A percentile compares a stretch with the other conserved stretches of the same genome.
phyloP scores from a whole-genome alignment of 2,329 filamentous ascomycete species.

The Achaetomium macrosporum region DNA sequence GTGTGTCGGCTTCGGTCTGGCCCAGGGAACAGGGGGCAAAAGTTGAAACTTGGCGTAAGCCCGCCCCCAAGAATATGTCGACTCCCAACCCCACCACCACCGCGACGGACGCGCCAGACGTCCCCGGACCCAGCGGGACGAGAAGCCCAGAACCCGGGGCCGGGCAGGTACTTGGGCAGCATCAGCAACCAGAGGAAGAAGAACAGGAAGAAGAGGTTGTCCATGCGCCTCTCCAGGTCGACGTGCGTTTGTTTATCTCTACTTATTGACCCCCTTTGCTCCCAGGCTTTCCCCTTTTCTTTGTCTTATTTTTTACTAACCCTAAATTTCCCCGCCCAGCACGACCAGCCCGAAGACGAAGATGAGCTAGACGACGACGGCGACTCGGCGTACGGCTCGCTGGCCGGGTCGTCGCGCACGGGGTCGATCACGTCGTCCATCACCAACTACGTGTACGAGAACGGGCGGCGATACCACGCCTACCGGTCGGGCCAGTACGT shows the following conservation, averaged over 20 bases:
- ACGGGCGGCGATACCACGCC: slow-evolving; percentile 44
- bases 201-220: neutral
- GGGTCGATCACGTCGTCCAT: slow-evolving; percentile 39
- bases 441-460: slow-evolving; percentile 39
- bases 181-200: neutral
- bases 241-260: slow-evolving; percentile 3
- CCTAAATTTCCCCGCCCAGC: too few relatives aligned
- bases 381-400: slow-evolving; percentile 34
- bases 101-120: neutral
- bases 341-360: too few relatives aligned
- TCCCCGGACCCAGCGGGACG: neutral
- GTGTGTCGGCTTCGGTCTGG: too few relatives aligned
- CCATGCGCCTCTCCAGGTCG: slow-evolving; percentile 11
- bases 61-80: neutral
- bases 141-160: neutral
- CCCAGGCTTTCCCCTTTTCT: too few relatives aligned
- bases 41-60: neutral
- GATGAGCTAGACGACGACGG: slow-evolving; percentile 1
- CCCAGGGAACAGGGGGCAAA: too few relatives aligned
- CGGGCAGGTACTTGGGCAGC: neutral
- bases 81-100: neutral
- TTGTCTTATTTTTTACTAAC: too few relatives aligned
- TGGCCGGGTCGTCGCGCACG: slow-evolving; percentile 29
- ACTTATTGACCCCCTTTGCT: too few relatives aligned
- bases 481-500: slow-evolving; percentile 40